Conservation (phyloP, 2,329 filamentous ascomycete genomes). For the Fusarium sp. region DNA sequence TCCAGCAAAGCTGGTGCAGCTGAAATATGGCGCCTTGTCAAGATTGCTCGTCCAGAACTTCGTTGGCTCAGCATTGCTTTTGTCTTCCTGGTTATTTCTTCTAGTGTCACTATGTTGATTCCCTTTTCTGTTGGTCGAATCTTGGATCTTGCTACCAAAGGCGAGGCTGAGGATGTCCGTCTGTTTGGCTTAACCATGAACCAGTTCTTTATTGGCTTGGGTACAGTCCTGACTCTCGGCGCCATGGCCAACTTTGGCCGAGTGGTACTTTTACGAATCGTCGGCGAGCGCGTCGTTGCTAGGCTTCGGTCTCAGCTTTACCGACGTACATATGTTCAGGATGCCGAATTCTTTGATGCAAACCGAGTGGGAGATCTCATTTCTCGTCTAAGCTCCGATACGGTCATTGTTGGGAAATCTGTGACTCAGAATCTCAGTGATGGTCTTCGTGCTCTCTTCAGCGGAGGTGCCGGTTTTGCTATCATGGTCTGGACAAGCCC, state of each 20-base stretch:
- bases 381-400: constrained; percentile 93
- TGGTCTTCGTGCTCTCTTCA: constrained; percentile 89
- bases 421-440: constrained; percentile 98
- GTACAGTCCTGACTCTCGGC: constrained; percentile 78
- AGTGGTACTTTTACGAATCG: constrained; percentile 90
- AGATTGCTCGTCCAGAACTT: constrained; percentile 86
- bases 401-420: constrained; percentile 97
- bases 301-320: constrained; percentile 90
- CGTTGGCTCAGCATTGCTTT: constrained; percentile 82
- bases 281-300: constrained; percentile 93
- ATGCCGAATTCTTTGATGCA: constrained; percentile 98
- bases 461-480: constrained; percentile 85
- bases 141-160: constrained; percentile 86
- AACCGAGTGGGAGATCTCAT: constrained; percentile 97
- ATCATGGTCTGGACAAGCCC: constrained; percentile 97
- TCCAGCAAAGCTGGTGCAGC: constrained; percentile 67
- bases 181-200: constrained; percentile 86
- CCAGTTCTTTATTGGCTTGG: constrained; percentile 89
- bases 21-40: constrained; percentile 88
- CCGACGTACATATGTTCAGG: constrained; percentile 91
- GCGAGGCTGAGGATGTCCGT: constrained; percentile 69
- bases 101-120: constrained; percentile 92
- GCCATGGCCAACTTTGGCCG: constrained; percentile 92
- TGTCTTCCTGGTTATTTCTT: constrained; percentile 85
- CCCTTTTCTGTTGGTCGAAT: constrained; percentile 97